A percentile compares a stretch with the other conserved stretches of the same genome.
These are phyloP conservation scores for Dimargaris xerosporica DNA, from an alignment of 192 early-diverging fungal genomes.

Conservation along the genomic window DNA sequence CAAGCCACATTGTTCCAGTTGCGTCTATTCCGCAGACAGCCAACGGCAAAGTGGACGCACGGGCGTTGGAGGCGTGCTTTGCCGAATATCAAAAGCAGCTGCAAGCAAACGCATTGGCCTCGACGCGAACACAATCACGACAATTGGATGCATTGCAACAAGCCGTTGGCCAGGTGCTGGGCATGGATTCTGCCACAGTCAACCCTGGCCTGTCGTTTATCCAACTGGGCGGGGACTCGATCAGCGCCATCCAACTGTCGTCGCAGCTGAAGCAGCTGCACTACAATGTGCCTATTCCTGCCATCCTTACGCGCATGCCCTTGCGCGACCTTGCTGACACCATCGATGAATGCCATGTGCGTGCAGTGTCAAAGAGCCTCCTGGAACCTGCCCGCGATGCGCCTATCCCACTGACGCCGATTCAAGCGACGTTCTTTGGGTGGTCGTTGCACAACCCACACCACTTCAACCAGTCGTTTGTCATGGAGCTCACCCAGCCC, in stretches of 20 bases:
- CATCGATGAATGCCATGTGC: not conserved
- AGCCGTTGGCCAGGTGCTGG: not conserved
- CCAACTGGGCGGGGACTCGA: conserved; percentile 3
- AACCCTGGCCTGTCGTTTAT: not conserved
- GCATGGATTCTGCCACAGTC: not conserved
- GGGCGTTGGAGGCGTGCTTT: no score
- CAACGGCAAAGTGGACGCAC: not conserved
- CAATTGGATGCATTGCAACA: not conserved
- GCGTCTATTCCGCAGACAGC: not conserved
- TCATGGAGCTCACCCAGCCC: not conserved
- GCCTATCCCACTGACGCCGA: not conserved
- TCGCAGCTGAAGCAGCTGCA: not conserved
- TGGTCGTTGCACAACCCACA: not conserved
- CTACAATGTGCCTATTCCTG: not conserved
- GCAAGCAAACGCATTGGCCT: not conserved
- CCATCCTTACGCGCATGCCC: not conserved
- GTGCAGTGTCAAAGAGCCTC: not conserved
- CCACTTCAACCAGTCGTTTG: conserved; percentile 12
- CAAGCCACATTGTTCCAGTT: not conserved
- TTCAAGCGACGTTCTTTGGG: not conserved
- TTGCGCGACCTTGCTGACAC: not conserved
- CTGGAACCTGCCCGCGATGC: not conserved
- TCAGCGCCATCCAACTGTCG: not conserved
- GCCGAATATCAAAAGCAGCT: not conserved
- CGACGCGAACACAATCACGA: not conserved